phyloP scores from a whole-genome alignment of 2,329 filamentous ascomycete genomes.

The Colletotrichum musicola region DNA sequence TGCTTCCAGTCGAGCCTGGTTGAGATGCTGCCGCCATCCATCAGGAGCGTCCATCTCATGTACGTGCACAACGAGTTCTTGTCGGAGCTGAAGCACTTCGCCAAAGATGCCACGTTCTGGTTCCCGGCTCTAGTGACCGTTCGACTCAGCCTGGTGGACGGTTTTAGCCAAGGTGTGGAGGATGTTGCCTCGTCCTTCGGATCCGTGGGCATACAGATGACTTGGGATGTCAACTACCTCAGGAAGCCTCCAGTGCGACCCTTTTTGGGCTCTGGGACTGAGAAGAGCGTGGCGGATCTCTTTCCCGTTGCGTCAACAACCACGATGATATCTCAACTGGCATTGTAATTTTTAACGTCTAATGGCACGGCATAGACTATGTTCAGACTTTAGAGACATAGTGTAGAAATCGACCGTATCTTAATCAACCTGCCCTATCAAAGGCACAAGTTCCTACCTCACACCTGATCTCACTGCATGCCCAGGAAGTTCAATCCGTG shows the following conservation, averaged over 20 bases:
- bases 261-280: too few species aligned
- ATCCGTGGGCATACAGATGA: neutral
- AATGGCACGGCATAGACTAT: too few species aligned
- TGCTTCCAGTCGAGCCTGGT: neutral
- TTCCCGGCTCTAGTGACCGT: neutral
- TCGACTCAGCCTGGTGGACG: neutral
- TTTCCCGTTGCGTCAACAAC: neutral
- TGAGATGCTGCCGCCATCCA: constrained; percentile 3
- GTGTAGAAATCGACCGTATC: too few species aligned
- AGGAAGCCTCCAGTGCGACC: neutral
- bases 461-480: too few species aligned
- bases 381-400: too few species aligned
- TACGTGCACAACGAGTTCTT: neutral
- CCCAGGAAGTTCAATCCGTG: too few species aligned
- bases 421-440: too few species aligned
- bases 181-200: neutral
- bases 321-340: too few species aligned
- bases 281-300: neutral
- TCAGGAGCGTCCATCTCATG: neutral
- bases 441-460: too few species aligned
- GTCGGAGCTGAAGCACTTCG: neutral
- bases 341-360: too few species aligned
- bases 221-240: neutral
- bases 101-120: neutral
- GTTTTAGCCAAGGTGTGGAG: neutral